Evolutionary conservation across 78 protist genomes (phyloP), one percentile per base, ranked within the genome.

Genomic region (Anaeramoeba flamelloides): DNA sequence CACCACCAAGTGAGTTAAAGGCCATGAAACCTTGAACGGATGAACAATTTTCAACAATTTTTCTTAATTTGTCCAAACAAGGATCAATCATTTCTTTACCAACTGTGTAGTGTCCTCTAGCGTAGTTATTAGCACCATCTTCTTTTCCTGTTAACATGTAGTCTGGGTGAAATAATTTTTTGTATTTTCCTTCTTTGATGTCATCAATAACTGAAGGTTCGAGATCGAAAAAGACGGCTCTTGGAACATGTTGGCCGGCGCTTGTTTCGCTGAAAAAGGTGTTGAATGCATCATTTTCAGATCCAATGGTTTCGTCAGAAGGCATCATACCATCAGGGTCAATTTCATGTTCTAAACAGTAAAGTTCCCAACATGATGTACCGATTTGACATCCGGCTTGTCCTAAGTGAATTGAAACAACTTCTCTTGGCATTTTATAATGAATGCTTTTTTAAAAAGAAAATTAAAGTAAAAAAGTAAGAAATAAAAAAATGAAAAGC

Each of bases 61-160:
- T 89, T 82, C 99, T 90, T 90, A 97, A 92, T 40, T 95, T 87
- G 87, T 97, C 98, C 34, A 95, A 89, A 74, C n/a, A n/a, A 38
- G 65, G 74, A 82, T 94, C 98, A 74, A 92, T 82, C 78, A 90
- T 86, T 90, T 94, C 97, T 89, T 91, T 92, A 78, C 98, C 97
- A 75, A 93, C 83, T 83, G 98, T 97, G 92, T 94, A 97, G 92
- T 95, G 98, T 74, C 98, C 99, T 79, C 98, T 93, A 34, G 99
- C 98, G 79, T 80, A 40, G 94, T 94, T 94, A 95, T 94, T 94
- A 87, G 97, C 98, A 65, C 99, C 98, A 76, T 94, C 98, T 79
- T 91, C 96, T n/a, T 97, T 94, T 79, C 98, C 98, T 33, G 93
- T 83, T 86, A 95, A 90, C 83, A 97, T 86, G 83, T 94, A 94